Percentiles rank a stretch among this genome's conserved stretches.
Evolutionary conservation across 208 protist species (phyloP).

Genomic region (Trypanosoma cruzi): DNA sequence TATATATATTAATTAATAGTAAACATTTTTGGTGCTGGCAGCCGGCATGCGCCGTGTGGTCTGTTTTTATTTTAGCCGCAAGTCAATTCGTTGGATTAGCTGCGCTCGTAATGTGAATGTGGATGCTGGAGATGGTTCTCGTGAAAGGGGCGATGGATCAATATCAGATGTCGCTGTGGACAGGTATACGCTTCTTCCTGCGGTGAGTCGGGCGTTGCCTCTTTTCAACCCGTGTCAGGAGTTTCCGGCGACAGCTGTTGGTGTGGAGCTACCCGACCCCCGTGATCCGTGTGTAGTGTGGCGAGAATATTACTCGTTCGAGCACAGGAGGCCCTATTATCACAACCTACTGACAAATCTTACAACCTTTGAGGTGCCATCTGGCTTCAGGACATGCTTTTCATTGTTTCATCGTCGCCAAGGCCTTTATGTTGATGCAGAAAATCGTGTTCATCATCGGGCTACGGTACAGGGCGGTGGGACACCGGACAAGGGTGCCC

Average conservation of each 20-base stretch:
- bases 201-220: constrained; percentile 48
- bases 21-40: not conserved
- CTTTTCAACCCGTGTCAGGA: constrained; percentile 41
- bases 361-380: constrained; percentile 61
- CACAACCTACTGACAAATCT: constrained; percentile 68
- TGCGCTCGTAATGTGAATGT: not conserved
- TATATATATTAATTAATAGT: not conserved
- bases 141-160: not conserved
- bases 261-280: constrained; percentile 34
- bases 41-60: not conserved
- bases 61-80: not conserved
- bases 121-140: not conserved
- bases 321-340: constrained; percentile 70
- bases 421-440: constrained; percentile 48
- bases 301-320: constrained; percentile 77
- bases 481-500: not conserved
- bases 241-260: constrained; percentile 51
- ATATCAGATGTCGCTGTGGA: not conserved
- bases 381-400: constrained; percentile 83
- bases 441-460: constrained; percentile 43
- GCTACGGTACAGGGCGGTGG: not conserved
- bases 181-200: constrained; percentile 38
- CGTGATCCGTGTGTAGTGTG: constrained; percentile 63
- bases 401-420: constrained; percentile 47
- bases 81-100: not conserved